Conservation (phyloP, 192 early-diverging fungal genomes). For the Jimgerdemannia flammicorona region DNA sequence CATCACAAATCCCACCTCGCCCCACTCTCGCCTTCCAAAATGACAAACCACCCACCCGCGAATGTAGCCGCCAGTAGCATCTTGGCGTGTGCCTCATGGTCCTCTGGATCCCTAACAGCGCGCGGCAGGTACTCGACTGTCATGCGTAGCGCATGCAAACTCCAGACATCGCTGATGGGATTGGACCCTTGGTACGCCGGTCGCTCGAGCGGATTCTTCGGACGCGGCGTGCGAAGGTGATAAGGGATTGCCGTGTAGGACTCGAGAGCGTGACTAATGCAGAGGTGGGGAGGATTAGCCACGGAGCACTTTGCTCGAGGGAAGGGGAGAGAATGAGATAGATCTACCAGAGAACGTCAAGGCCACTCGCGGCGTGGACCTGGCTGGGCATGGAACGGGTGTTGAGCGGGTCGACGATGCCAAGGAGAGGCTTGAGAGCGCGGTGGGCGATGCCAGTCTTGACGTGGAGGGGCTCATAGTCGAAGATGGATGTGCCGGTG, state of each 20-base stretch:
- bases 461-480: slow-evolving; percentile 74
- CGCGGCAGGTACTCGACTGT: slow-evolving; percentile 74
- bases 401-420: slow-evolving; percentile 87
- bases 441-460: slow-evolving; percentile 91
- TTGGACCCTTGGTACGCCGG: slow-evolving; percentile 93
- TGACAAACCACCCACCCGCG: slow-evolving; percentile 50
- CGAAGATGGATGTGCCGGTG: slow-evolving; percentile 93
- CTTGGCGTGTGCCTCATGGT: slow-evolving; percentile 67
- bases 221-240: slow-evolving; percentile 69
- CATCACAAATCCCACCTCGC: not conserved
- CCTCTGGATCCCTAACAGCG: slow-evolving; percentile 64
- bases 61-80: slow-evolving; percentile 90
- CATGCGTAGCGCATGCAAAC: slow-evolving; percentile 72
- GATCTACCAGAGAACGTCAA: slow-evolving; percentile 74
- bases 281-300: not conserved
- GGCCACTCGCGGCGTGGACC: slow-evolving; percentile 79
- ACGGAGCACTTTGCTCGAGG: not conserved
- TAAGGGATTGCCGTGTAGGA: slow-evolving; percentile 91
- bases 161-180: slow-evolving; percentile 92
- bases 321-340: not conserved
- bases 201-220: slow-evolving; percentile 74
- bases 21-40: not conserved
- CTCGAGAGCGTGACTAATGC: slow-evolving; percentile 76
- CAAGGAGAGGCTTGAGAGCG: slow-evolving; percentile 78
- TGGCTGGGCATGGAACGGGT: slow-evolving; percentile 82